A percentile compares a stretch with the other conserved stretches of the same genome.
phyloP scores from a whole-genome alignment of 768 basidiomycete species.

The Galerina marginata region DNA sequence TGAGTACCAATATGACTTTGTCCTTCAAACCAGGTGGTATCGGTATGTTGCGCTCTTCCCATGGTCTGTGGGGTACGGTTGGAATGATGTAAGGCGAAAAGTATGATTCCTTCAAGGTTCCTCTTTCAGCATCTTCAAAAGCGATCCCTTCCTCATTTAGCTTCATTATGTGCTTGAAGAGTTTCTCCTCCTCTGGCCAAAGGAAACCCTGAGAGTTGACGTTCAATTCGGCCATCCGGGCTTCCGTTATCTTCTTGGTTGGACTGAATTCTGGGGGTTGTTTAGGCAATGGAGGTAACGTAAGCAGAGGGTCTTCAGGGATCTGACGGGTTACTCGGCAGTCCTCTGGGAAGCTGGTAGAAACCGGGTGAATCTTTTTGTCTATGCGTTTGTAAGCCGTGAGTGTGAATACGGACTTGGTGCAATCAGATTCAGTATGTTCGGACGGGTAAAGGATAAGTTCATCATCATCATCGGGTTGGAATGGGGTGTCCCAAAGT shows the following conservation, averaged over 20 bases:
- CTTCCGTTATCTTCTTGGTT: background rate
- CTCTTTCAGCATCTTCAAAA: background rate
- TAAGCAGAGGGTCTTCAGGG: background rate
- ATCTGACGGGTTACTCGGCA: background rate
- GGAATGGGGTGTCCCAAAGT: too few relatives aligned
- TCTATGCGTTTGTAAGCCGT: background rate
- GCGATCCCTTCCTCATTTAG: background rate
- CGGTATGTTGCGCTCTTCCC: conserved; percentile 31
- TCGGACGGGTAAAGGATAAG: too few relatives aligned
- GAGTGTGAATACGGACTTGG: background rate
- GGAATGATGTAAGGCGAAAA: conserved; percentile 27
- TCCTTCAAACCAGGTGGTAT: conserved; percentile 34
- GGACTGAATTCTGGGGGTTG: background rate
- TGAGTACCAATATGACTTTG: conserved; percentile 28
- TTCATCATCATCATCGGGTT: too few relatives aligned
- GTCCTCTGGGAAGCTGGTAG: background rate
- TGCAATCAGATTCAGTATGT: too few relatives aligned
- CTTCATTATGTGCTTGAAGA: background rate
- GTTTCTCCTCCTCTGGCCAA: background rate
- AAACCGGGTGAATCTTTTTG: background rate
- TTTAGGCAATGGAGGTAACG: background rate
- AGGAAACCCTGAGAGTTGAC: background rate
- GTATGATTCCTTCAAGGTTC: conserved; percentile 19
- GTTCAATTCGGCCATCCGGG: background rate
- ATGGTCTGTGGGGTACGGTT: conserved; percentile 34